phyloP scores from a whole-genome alignment of 495 filamentous ascomycete genomes.

The Bathelium albidoporum region DNA sequence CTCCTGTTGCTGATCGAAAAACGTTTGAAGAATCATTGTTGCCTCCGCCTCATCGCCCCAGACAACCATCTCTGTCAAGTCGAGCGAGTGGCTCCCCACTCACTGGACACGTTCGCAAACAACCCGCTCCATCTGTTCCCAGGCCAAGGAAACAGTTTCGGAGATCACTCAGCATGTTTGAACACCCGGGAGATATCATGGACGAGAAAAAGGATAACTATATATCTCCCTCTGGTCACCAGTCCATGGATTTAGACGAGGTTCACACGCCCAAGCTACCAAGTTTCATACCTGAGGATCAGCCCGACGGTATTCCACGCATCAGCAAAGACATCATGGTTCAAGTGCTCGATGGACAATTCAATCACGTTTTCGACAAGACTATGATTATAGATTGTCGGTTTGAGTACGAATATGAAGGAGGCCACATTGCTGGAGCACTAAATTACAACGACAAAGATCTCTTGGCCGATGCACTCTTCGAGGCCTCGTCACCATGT shows the following conservation, averaged over 20 bases:
- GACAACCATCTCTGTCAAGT: conserved; percentile 43
- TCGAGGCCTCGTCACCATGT: conserved; percentile 50
- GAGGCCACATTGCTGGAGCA: conserved; percentile 86
- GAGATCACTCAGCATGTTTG: conserved; percentile 94
- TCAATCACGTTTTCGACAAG: conserved; percentile 58
- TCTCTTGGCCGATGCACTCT: conserved; percentile 63
- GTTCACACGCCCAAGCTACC: conserved; percentile 63
- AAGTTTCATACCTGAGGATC: conserved; percentile 71
- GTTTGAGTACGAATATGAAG: conserved; percentile 97
- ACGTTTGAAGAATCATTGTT: conserved; percentile 47
- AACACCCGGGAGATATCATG: conserved; percentile 78
- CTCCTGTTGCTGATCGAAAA: conserved; percentile 61
- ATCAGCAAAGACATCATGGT: conserved; percentile 72
- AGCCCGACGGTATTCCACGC: conserved; percentile 74
- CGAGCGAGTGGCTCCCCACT: conserved; percentile 62
- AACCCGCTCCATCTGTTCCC: conserved; percentile 47
- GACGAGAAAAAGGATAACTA: conserved; percentile 54
- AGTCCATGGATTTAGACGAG: conserved; percentile 68
- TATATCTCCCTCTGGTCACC: conserved; percentile 42
- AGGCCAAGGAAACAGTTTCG: conserved; percentile 81
- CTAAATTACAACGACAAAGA: conserved; percentile 97
- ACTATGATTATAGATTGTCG: conserved; percentile 88
- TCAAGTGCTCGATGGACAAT: conserved; percentile 79
- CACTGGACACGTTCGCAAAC: conserved; percentile 56
- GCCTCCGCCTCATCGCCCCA: conserved; percentile 43